Evolutionary conservation across 768 basidiomycete genomes (phyloP).

Genomic region (Nidula microcarpa): DNA sequence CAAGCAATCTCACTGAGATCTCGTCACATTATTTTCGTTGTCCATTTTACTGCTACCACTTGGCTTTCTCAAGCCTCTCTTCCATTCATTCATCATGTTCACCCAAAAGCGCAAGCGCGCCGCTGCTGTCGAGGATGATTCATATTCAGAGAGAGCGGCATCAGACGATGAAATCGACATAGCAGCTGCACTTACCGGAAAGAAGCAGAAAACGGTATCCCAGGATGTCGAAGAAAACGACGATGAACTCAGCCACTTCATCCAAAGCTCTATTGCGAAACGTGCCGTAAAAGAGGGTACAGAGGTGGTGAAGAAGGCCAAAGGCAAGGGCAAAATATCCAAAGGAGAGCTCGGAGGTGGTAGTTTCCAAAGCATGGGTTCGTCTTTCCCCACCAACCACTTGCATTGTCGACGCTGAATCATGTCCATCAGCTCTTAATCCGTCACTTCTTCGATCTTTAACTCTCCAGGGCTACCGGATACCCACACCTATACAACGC

Average conservation of each 20-base stretch:
- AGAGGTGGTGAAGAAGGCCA: constrained; percentile 72
- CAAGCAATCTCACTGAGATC: too few species aligned
- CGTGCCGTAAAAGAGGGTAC: constrained; percentile 74
- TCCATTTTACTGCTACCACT: too few species aligned
- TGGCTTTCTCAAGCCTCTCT: not conserved
- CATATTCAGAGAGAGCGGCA: constrained; percentile 4
- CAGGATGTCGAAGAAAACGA: constrained; percentile 47
- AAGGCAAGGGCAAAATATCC: constrained; percentile 62
- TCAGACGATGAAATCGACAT: constrained; percentile 52
- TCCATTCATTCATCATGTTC: constrained; percentile 5
- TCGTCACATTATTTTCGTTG: too few species aligned
- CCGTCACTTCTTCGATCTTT: constrained; percentile 82
- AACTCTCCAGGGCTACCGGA: constrained; percentile 89
- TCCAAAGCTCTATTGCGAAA: constrained; percentile 67
- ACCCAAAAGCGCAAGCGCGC: constrained; percentile 13
- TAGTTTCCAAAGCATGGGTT: constrained; percentile 96
- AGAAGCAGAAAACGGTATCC: constrained; percentile 26
- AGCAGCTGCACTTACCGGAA: constrained; percentile 54
- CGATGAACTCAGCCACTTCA: constrained; percentile 60
- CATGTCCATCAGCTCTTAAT: constrained; percentile 59
- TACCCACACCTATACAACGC: constrained; percentile 95
- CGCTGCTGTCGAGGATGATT: not conserved
- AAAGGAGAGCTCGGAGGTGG: constrained; percentile 88
- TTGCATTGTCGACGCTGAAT: not conserved
- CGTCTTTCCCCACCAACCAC: constrained; percentile 17